Evolutionary conservation across 2,329 filamentous ascomycete genomes (phyloP), one percentile per base, ranked within the genome.

Genomic region (Fusarium torulosum): DNA sequence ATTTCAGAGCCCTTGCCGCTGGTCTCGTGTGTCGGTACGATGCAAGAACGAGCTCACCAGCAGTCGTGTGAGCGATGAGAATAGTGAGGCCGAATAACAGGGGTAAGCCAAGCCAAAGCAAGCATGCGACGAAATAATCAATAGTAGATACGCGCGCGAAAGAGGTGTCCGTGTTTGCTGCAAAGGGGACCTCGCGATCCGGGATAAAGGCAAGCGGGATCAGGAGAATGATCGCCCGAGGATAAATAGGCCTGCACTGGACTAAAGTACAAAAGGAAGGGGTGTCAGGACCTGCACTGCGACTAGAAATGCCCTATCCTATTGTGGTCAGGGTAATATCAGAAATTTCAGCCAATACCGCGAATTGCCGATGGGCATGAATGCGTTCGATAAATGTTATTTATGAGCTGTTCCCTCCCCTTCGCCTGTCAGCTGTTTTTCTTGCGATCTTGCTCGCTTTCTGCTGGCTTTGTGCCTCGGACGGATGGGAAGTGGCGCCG

Each of bases 221-320:
- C 53, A 69, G 66, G 66, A 69, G 53, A 53, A 67, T 63, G 57
- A 69, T 69, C 57, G 41, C 66, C 66, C 66, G 66, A 69, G 66
- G 66, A 38, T 53, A 50, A 66, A 69, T 60, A 68, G 61, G 61
- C 40, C 51, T 59, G 45, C n/a, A 44, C 53, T 25, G 35, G 35
- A 54, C 59, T 61, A 53, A 64, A 59, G 59, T 56, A 56, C 31
- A 45, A 25, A 61, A 41, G 29, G 33, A 23, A 63, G 63, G 50
- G 46, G 47, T 67, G 35, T 49, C 50, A n/a, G 35, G 35, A 35
- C 53, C 43, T 53, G 40, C 21, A 44, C 46, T 57, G 23, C 53
- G 46, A 40, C 59, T 50, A 37, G 37, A 25, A n/a, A 29, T 29
- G 27, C 27, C 27, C 27, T 29, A 44, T 27, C 52, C 52, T 59